Evolutionary conservation across 2,329 filamentous ascomycete species (phyloP), one percentile per base, ranked within the genome.

Genomic region (Aspergillus felis): DNA sequence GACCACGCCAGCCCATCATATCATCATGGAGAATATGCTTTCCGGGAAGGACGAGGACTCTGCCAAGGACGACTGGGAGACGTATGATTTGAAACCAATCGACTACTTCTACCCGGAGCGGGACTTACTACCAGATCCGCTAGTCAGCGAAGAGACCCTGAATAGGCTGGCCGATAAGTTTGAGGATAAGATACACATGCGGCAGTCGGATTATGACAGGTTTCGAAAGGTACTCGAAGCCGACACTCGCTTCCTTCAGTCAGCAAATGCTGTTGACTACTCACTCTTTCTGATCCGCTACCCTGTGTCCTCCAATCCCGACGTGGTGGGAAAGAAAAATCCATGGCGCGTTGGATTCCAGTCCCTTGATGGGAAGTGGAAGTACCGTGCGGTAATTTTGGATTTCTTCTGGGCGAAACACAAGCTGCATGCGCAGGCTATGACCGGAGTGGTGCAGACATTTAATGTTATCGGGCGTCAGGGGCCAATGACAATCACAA

Each of bases 371-470:
- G 83, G 83, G 0, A 84, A 84, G 63, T 88, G 86, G 78, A 76
- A 86, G 12, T 91, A 90, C 66, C 81, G 88, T 2, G 86, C 82
- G 3, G 81, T 87, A 0, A 73, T 91, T 14, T 76, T 91, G 35
- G 89, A 91, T 71, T 91, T 92, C 74, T 90, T 91, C 76, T 91
- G 88, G 88, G 84, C 87, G 0, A 89, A 88, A 72, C 87, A 90
- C 71, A 87, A 87, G 63, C 65, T 86, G 0, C 86, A 84, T 54
- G 84, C 89, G 0, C 83, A 81, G 69, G 78, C 83, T 1, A 83
- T 91, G 82, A 89, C 87, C 0, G 80, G 82, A 0, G 71, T 90
- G 38, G 82, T 91, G 57, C 82, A 82, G 51, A 74, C 80, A 0
- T 89, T 86, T 65, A 90, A 90, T 64, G 65, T 81, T 12, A 75